Percentiles rank a stretch among this genome's conserved stretches.
Evolutionary conservation across 345 rosid genomes (phyloP).

Genomic region (Camelina laxa): DNA sequence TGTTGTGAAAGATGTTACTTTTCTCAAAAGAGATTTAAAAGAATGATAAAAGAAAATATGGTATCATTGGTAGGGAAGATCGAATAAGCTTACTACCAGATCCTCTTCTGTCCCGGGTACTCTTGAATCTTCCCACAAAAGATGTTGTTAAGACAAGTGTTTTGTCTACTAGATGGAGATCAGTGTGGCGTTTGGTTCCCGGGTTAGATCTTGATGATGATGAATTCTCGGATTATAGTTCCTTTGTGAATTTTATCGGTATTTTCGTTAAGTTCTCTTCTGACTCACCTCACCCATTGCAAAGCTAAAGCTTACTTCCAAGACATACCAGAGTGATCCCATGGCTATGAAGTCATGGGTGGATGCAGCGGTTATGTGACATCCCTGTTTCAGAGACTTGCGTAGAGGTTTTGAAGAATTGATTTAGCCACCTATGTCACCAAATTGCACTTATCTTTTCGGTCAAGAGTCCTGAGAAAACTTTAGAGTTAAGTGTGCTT

Average conservation of each 20-base stretch:
- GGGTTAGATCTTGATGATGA: neutral
- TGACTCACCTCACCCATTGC: neutral
- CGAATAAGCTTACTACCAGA: constrained; percentile 8
- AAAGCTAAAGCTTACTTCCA: constrained; percentile 3
- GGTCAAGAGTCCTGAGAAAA: no score
- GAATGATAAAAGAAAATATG: neutral
- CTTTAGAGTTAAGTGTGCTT: no score
- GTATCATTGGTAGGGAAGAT: neutral
- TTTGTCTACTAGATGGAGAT: constrained; percentile 10
- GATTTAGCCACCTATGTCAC: no score
- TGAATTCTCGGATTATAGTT: neutral
- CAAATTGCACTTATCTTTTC: no score
- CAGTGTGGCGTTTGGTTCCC: neutral
- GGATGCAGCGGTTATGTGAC: neutral
- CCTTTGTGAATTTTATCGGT: neutral
- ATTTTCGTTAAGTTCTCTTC: neutral
- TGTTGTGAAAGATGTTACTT: neutral
- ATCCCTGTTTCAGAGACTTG: no score
- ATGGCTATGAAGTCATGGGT: neutral
- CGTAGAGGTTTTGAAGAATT: no score
- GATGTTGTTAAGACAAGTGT: constrained; percentile 14
- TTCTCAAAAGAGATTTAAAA: neutral
- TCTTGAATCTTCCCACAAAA: constrained; percentile 2
- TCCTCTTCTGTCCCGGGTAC: neutral
- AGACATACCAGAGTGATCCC: neutral